Evolutionary conservation across 257 asterid species (phyloP).

Genomic region (Nicotiana noctiflora): DNA sequence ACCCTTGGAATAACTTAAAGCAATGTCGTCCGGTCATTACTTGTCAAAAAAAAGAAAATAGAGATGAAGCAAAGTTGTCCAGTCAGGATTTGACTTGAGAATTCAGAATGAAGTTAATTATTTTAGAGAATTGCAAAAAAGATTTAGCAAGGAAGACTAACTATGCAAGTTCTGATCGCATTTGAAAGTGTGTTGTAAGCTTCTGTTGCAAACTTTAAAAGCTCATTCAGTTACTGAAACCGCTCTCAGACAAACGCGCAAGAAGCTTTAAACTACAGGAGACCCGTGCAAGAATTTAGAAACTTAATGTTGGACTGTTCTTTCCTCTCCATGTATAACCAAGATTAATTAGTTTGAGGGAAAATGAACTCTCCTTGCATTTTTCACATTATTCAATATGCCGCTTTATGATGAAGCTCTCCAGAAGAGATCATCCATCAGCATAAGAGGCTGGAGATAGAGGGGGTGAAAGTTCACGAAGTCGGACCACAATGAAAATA

Average conservation of each 20-base stretch:
- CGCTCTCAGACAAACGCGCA: neutral
- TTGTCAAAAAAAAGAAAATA: neutral
- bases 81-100: conserved; percentile 1
- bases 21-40: neutral
- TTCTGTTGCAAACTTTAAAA: neutral
- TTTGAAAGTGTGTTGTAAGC: neutral
- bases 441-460: neutral
- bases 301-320: neutral
- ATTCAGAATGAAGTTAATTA: neutral
- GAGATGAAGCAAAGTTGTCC: neutral
- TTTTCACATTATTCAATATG: neutral
- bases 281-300: neutral
- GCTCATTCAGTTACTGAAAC: neutral
- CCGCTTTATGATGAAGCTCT: conserved; percentile 1
- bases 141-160: neutral
- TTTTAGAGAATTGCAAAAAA: neutral
- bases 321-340: neutral
- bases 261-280: neutral
- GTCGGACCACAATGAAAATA: neutral
- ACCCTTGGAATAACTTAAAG: neutral
- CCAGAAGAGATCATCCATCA: neutral
- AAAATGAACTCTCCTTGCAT: neutral
- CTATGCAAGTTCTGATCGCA: neutral
- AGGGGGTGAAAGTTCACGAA: neutral
- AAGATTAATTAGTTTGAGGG: neutral